Base-by-base conservation (phyloP, 768 basidiomycete species). In the Agaricus sinodeliciosus region DNA sequence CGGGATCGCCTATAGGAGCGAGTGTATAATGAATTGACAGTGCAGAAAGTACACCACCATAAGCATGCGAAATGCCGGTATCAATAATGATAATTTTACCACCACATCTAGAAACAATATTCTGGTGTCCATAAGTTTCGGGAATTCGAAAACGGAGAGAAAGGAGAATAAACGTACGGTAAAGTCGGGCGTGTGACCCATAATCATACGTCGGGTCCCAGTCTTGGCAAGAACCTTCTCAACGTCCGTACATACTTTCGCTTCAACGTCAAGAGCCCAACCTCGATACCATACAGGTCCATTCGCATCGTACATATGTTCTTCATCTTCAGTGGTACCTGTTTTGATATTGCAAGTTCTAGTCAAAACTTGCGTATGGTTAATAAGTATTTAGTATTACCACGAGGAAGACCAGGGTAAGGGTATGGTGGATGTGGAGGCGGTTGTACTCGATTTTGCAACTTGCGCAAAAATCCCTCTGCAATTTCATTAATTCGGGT, bases 41-140 rank as follows among this genome's bases (percentile, higher is more conserved):
- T 3, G 94, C 92, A 1, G 94, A 94, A 4, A 96, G 73, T 0
- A 81, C 84, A 11, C 95, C 95, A n/a, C 91, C 94, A 60, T 96
- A 97, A 1, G 94, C 94, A 64, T 89, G 90, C 4, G 92, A 94
- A 46, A 95, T 94, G n/a, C 92, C 93, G 0, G 95, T 98, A 63
- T 99, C 95, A 47, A 99, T 97, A 55, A 98, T 88, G 59, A 98
- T 85, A 41, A 97, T 82, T 60, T 89, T 93, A n/a, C 91, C 94
- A 36, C 81, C 76, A 63, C 96, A 99, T 53, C 94, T 74, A 4
- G 88, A 81, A 3, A 88, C 82, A 44, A 97, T 94, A 58, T 80
- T 81, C 78, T 90, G 46, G 28, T 13, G 42, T 44, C 6, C 37
- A 55, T n/a, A 49, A 47, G 42, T 28, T 9, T 22, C 18, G 22